Evolutionary conservation across 2,329 filamentous ascomycete species (phyloP), one percentile per base, ranked within the genome.

Genomic region (Coniochaeta hoffmannii): DNA sequence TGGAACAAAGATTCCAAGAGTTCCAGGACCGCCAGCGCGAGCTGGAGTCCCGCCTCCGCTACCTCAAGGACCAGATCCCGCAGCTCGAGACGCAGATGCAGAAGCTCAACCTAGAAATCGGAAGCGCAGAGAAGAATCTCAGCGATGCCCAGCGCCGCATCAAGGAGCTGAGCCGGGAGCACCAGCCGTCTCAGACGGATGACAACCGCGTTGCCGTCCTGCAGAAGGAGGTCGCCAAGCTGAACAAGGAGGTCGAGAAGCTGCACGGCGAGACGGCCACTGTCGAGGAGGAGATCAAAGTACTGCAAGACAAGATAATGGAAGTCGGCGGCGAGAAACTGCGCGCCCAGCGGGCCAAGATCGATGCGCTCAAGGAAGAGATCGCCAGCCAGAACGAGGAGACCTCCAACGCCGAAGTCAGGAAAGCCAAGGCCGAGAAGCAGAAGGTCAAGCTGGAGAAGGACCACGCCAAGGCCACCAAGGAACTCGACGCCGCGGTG

Each of bases 261-360:
- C 80, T 99, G 10, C 89, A 85, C 58, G 78, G 82, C 10, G 90
- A 97, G 71, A 97, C 89, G n/a, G 83, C 89, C 1, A 94, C 87
- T 49, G 85, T 96, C 9, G 94, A 99, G 68, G 86, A 87, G 26
- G 94, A 97, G 70, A 97, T 99, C 72, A 93, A 96, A 72, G 80
- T 80, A 19, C 78, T 99, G 1, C 93, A 99, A 68, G 87, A 94
- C 78, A 96, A 92, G 77, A 99, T 99, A 66, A 97, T 99, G 94
- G 88, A 97, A 71, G 87, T 96, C 60, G 94, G 94, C 66, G 94
- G 94, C 71, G 91, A 97, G 65, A 91, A 90, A 72, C 83, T 99
- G 17, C 87, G 94, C 55, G 83, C 87, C 17, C 93, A 99, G 68
- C 92, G 94, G 63, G 86, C 90, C 58, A 95, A 89, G 76, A 91